Evolutionary conservation across 805 yeast species (phyloP).

Genomic region (Schwanniomyces pseudopolymorphus): DNA sequence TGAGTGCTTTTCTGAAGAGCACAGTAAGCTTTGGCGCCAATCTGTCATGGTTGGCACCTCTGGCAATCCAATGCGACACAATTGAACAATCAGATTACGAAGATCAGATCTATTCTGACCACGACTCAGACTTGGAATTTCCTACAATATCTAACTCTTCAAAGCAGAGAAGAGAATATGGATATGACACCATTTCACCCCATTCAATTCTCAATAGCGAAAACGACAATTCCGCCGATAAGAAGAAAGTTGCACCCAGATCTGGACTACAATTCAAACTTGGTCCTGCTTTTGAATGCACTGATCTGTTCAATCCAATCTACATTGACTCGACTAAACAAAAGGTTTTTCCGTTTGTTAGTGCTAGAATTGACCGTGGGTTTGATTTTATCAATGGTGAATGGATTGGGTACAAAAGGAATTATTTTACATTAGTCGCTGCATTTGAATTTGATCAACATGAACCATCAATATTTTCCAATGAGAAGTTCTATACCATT

Average conservation of each 20-base stretch:
- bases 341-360: constrained; percentile 38
- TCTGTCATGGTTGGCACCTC: background rate
- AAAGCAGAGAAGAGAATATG: background rate
- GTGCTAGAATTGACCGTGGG: constrained; percentile 64
- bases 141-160: background rate
- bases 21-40: background rate
- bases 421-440: constrained; percentile 64
- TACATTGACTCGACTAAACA: constrained; percentile 26
- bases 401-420: constrained; percentile 73
- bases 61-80: background rate
- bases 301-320: constrained; percentile 20
- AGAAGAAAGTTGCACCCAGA: constrained; percentile 58
- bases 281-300: constrained; percentile 57
- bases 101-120: background rate
- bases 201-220: background rate
- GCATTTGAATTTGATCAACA: constrained; percentile 42
- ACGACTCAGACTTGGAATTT: background rate
- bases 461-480: constrained; percentile 25
- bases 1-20: background rate
- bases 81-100: background rate
- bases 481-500: constrained; percentile 32
- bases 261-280: constrained; percentile 63
- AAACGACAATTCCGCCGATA: constrained; percentile 1
- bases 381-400: constrained; percentile 49
- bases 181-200: background rate